Base-by-base conservation (phyloP, 257 asterid species). In the Solanum chmielewskii region DNA sequence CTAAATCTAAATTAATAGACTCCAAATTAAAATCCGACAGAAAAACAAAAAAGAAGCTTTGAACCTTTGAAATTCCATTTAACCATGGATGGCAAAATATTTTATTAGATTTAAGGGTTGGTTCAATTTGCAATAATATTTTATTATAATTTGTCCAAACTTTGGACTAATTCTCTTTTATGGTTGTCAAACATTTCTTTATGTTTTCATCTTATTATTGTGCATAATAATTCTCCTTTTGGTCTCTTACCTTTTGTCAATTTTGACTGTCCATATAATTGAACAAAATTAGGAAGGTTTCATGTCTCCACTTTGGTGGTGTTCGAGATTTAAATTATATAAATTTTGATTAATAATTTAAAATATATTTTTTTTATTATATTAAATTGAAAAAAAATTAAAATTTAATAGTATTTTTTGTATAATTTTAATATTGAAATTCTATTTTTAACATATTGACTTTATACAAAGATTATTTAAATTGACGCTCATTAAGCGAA, bases 211-310 rank as follows among this genome's bases (percentile, higher is more conserved):
- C 39, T 45, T 45, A 49, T 47, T 47, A 29, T 47, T 52, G n/a
- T 16, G 16, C 41, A 80, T 80, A 80, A 47, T 47, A 49, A 0
- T 27, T 27, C 27, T 80, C 29, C 66, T 16, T 68, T 45, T 78
- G 56, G 59, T 76, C n/a, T 42, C n/a, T 2, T 44, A 78, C 41
- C 16, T 44, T 47, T 80, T 80, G 68, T 80, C 27, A 27, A 27
- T 47, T 29, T 80, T 80, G 68, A 47, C 68, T 80, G 4, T 16
- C 62, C 68, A 47, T 29, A 80, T 47, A 18, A 80, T 80, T 80
- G 49, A 80, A 80, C 68, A 47, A 18, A 47, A 47, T 29, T 47
- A 80, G 85, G 85, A 80, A 80, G 68, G 64, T 47, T 29, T 68
- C 81, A 37, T 37, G 81, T 73, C 49, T 11, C 18, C 20, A 16